Evolutionary conservation across 805 yeast species (phyloP).

Genomic region (Metschnikowia henanensis): DNA sequence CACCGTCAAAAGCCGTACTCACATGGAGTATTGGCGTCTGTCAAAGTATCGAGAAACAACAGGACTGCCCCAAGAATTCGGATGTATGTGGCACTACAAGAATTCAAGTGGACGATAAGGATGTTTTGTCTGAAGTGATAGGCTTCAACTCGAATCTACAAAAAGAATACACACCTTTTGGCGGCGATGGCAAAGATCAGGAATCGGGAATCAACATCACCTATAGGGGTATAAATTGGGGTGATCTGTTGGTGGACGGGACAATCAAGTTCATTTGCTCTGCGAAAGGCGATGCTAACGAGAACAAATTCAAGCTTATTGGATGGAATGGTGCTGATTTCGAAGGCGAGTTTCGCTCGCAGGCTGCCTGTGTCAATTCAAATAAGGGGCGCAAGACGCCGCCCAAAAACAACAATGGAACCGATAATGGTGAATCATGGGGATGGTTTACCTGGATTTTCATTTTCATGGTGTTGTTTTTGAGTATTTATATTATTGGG

Average conservation of each 20-base stretch:
- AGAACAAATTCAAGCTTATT: slow-evolving; percentile 27
- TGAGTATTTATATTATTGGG: slow-evolving; percentile 70
- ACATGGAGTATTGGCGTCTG: slow-evolving; percentile 78
- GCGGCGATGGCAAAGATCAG: slow-evolving; percentile 29
- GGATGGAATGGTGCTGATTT: slow-evolving; percentile 40
- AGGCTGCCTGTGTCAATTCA: slow-evolving; percentile 41
- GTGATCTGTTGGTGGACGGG: slow-evolving; percentile 51
- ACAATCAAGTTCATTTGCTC: slow-evolving; percentile 50
- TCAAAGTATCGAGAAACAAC: slow-evolving; percentile 37
- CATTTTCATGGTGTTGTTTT: slow-evolving; percentile 65
- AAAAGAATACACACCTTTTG: slow-evolving; percentile 26
- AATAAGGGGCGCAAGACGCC: slow-evolving; percentile 30
- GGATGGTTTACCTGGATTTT: slow-evolving; percentile 85
- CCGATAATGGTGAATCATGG: slow-evolving; percentile 53
- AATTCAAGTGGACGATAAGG: slow-evolving; percentile 48
- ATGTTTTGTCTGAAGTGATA: slow-evolving; percentile 59
- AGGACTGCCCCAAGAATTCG: slow-evolving; percentile 66
- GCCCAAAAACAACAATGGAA: slow-evolving; percentile 16
- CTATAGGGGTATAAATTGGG: slow-evolving; percentile 69
- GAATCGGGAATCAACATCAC: slow-evolving; percentile 34
- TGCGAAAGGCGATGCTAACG: slow-evolving; percentile 20
- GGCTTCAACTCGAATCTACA: slow-evolving; percentile 49
- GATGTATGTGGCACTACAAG: slow-evolving; percentile 76
- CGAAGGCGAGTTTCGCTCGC: slow-evolving; percentile 23
- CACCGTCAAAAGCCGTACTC: slow-evolving; percentile 67